phyloP scores from a whole-genome alignment of 2,329 filamentous ascomycete species.

The Aureobasidium leucospermi region DNA sequence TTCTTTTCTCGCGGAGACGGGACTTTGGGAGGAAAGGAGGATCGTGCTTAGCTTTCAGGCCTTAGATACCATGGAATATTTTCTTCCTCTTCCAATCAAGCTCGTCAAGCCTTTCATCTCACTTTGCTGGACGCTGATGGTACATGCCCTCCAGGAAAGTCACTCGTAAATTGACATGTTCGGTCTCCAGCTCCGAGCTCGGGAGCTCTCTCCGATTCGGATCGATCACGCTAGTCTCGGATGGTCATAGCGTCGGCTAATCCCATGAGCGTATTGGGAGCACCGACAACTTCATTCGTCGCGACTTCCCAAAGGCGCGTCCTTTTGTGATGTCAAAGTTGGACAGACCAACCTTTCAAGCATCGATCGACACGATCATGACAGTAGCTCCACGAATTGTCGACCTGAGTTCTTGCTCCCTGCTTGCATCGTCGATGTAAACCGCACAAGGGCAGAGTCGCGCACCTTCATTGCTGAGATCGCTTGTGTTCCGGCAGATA shows the following conservation, averaged over 20 bases:
- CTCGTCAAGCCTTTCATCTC: not conserved
- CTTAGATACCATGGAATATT: constrained; percentile 2
- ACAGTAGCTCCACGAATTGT: too few species aligned
- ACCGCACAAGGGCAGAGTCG: not conserved
- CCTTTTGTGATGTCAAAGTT: not conserved
- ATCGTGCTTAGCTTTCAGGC: not conserved
- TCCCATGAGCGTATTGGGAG: not conserved
- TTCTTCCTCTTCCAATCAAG: not conserved
- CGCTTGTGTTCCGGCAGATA: not conserved
- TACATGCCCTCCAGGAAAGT: too few species aligned
- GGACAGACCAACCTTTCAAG: too few species aligned
- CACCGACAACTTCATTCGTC: not conserved
- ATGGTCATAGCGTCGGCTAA: not conserved
- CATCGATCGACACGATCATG: too few species aligned
- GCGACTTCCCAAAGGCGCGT: not conserved
- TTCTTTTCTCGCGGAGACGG: not conserved
- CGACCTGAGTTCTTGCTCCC: too few species aligned
- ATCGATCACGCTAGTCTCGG: too few species aligned
- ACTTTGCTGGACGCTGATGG: not conserved
- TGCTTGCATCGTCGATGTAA: not conserved
- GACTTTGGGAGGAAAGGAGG: not conserved
- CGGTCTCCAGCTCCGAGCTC: not conserved
- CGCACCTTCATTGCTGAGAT: not conserved
- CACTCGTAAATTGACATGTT: not conserved
- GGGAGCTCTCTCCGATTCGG: not conserved